A percentile compares a stretch with the other conserved stretches of the same genome.
Evolutionary conservation across 2,329 filamentous ascomycete species (phyloP).

Genomic region (Botrytis fragariae): DNA sequence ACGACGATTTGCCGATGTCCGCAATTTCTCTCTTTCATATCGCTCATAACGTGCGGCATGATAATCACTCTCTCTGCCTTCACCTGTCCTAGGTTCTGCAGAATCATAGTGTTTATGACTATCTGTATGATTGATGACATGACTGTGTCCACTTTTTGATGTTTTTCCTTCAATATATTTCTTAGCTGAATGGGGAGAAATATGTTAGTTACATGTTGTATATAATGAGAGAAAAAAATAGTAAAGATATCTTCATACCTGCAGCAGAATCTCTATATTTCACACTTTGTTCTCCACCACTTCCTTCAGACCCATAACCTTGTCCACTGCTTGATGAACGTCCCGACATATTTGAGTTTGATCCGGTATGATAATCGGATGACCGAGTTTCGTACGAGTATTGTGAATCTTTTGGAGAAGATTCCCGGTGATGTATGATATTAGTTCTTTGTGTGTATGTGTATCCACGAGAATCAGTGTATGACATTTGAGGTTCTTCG

Average conservation of each 20-base stretch:
- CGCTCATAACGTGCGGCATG: background rate
- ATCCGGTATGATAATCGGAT: constrained; percentile 6
- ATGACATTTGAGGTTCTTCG: constrained; percentile 5
- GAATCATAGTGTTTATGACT: constrained; percentile 11
- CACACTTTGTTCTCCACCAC: constrained; percentile 1
- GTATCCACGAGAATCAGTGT: constrained; percentile 12
- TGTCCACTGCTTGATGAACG: constrained; percentile 2
- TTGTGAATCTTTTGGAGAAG: background rate
- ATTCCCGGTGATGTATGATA: constrained; percentile 1
- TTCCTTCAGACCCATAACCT: background rate
- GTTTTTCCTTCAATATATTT: constrained; percentile 15
- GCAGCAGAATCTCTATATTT: constrained; percentile 8
- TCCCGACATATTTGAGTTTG: constrained; percentile 1
- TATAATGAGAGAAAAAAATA: background rate
- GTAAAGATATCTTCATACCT: background rate
- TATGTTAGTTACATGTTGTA: background rate
- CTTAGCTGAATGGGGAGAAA: background rate
- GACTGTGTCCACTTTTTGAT: background rate
- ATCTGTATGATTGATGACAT: background rate
- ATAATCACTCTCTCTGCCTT: background rate
- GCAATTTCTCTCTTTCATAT: background rate
- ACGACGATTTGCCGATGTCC: background rate
- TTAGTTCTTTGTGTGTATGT: background rate
- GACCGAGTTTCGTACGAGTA: constrained; percentile 2
- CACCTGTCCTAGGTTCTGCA: constrained; percentile 12